These are phyloP conservation scores for Marsdenia floribunda DNA, from an alignment of 257 asterid genomes.

Conservation along the genomic window DNA sequence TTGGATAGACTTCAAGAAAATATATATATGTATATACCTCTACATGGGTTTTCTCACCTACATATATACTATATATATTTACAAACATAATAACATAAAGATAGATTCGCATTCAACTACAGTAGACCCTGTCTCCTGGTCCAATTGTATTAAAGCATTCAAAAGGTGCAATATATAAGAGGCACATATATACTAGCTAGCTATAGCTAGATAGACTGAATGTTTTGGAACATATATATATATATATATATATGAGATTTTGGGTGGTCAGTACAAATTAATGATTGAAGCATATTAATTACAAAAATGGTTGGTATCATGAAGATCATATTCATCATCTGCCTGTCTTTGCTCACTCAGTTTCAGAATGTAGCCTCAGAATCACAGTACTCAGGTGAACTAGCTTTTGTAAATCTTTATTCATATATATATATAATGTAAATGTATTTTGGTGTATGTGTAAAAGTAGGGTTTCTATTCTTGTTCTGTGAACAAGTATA, in stretches of 20 bases:
- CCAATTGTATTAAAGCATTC: neutral
- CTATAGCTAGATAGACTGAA: neutral
- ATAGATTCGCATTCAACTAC: neutral
- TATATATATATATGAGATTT: neutral
- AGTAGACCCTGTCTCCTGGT: neutral
- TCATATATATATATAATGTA: too few relatives aligned
- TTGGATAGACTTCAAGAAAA: too few relatives aligned
- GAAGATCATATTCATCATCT: slow-evolving; percentile 2
- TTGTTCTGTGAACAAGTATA: neutral
- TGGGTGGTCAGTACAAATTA: neutral
- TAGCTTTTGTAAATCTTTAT: neutral
- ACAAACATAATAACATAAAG: neutral
- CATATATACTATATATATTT: neutral
- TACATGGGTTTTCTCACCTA: too few relatives aligned
- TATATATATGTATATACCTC: too few relatives aligned
- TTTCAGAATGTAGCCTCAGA: neutral
- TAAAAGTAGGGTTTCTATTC: neutral
- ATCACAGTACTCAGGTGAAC: slow-evolving; percentile 10
- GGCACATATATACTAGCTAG: neutral
- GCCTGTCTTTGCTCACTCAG: slow-evolving; percentile 13
- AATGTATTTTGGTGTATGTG: neutral
- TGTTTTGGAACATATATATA: neutral
- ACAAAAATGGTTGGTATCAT: neutral
- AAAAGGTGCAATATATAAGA: neutral
- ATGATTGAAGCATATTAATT: neutral